phyloP scores from a whole-genome alignment of 2,329 filamentous ascomycete genomes.

The Sodiomyces alkalinus region DNA sequence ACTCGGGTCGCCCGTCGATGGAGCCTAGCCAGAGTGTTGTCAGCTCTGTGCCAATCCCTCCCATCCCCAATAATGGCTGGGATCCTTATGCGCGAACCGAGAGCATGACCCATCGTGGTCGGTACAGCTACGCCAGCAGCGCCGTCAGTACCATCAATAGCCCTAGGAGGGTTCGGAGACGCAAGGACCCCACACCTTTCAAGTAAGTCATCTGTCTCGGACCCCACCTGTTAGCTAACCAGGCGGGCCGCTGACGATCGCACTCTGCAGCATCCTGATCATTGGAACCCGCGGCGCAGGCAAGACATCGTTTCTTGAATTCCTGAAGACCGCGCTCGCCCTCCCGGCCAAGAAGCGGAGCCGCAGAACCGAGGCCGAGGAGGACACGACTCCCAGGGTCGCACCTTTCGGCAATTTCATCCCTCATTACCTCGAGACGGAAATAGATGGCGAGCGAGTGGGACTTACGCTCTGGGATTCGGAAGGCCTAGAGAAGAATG shows the following conservation, averaged over 20 bases:
- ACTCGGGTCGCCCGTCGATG: conserved; percentile 33
- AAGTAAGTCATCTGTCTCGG: conserved; percentile 54
- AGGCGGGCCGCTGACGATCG: background rate
- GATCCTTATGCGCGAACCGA: conserved; percentile 74
- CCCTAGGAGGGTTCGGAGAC: conserved; percentile 76
- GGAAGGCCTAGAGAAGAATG: conserved; percentile 82
- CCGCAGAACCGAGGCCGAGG: conserved; percentile 32
- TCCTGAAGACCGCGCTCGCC: conserved; percentile 74
- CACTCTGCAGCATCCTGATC: conserved; percentile 57
- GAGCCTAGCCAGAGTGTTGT: conserved; percentile 29
- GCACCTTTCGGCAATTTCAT: conserved; percentile 55
- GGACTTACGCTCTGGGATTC: conserved; percentile 96
- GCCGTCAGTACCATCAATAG: conserved; percentile 85
- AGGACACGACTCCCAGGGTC: conserved; percentile 32
- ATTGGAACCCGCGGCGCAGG: conserved; percentile 77
- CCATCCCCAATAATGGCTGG: conserved; percentile 44
- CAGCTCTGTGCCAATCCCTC: conserved; percentile 34
- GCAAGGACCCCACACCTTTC: conserved; percentile 95
- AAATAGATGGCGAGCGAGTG: conserved; percentile 82
- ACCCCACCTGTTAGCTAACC: background rate
- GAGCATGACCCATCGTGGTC: conserved; percentile 92
- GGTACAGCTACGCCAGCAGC: conserved; percentile 92
- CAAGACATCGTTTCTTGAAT: conserved; percentile 95
- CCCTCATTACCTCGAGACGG: conserved; percentile 82
- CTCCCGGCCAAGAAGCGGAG: conserved; percentile 66